phyloP scores from a whole-genome alignment of 1,139 yeast species.

The Casaregolazyma suthepensis region DNA sequence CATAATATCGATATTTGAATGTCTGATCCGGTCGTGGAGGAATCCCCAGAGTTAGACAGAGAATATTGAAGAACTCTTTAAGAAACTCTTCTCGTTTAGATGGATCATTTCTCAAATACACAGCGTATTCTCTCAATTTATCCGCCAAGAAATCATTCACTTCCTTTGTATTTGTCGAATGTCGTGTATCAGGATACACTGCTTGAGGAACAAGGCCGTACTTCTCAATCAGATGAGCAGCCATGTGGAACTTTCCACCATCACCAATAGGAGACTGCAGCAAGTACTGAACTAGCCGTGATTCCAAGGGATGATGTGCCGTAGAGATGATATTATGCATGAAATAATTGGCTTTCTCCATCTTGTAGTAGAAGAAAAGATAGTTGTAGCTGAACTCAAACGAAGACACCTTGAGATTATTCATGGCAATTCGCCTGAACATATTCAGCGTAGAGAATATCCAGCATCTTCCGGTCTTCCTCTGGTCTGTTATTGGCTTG shows the following conservation, averaged over 20 bases:
- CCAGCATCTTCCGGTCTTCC: slow-evolving; percentile 57
- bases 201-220: slow-evolving; percentile 74
- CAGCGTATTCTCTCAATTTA: slow-evolving; percentile 70
- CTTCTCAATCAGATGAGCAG: slow-evolving; percentile 63
- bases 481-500: slow-evolving; percentile 49
- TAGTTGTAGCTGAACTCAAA: slow-evolving; percentile 58
- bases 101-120: slow-evolving; percentile 48
- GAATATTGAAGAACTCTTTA: slow-evolving; percentile 54
- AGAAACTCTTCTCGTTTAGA: slow-evolving; percentile 45
- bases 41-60: slow-evolving; percentile 62
- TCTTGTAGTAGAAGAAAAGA: slow-evolving; percentile 57
- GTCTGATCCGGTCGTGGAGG: slow-evolving; percentile 69
- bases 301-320: slow-evolving; percentile 53
- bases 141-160: slow-evolving; percentile 59
- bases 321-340: slow-evolving; percentile 69
- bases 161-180: slow-evolving; percentile 51
- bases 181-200: slow-evolving; percentile 64
- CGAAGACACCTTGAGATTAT: slow-evolving; percentile 43
- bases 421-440: slow-evolving; percentile 47
- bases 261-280: slow-evolving; percentile 61
- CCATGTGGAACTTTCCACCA: slow-evolving; percentile 87
- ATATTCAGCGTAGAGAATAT: slow-evolving; percentile 56
- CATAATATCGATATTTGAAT: slow-evolving; percentile 67
- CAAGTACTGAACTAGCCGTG: slow-evolving; percentile 59
- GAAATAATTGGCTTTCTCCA: slow-evolving; percentile 70